phyloP scores from a whole-genome alignment of 257 asterid species.

The Ilex aquifolium region DNA sequence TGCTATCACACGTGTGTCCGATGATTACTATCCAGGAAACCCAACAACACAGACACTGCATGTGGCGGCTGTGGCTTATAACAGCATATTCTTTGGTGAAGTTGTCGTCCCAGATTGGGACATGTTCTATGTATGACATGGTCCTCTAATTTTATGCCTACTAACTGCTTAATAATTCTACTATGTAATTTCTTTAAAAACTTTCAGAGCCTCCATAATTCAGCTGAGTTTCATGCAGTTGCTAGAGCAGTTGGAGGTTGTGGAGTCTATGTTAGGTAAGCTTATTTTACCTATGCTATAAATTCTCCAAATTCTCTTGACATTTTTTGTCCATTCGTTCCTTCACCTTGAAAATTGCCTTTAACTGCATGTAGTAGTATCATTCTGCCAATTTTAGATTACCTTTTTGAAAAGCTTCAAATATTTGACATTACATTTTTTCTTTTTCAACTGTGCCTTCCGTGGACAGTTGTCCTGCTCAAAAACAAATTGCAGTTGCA shows the following conservation, averaged over 20 bases:
- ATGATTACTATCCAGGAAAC: conserved; percentile 46
- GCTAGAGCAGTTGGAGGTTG: conserved; percentile 62
- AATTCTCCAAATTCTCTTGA: background rate
- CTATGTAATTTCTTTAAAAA: conserved; percentile 1
- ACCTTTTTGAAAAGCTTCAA: too few relatives aligned
- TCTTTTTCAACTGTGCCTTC: too few relatives aligned
- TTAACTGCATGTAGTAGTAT: too few relatives aligned
- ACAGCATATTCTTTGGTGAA: conserved; percentile 57
- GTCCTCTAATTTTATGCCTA: background rate
- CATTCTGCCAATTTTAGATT: too few relatives aligned
- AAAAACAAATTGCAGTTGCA: too few relatives aligned
- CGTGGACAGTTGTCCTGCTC: too few relatives aligned
- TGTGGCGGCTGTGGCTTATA: conserved; percentile 56
- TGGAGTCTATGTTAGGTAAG: conserved; percentile 51
- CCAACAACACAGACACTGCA: conserved; percentile 51
- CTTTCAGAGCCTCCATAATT: conserved; percentile 44
- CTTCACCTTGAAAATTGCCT: background rate
- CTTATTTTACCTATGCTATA: background rate
- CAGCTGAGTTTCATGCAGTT: conserved; percentile 53
- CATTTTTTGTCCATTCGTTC: background rate
- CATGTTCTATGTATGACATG: conserved; percentile 47
- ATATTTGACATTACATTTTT: too few relatives aligned
- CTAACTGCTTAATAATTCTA: conserved; percentile 7
- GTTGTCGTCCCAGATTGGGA: conserved; percentile 63
- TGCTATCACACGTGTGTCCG: conserved; percentile 51